Base-by-base conservation (phyloP, 1,139 yeast species). In the Candida sp. region DNA sequence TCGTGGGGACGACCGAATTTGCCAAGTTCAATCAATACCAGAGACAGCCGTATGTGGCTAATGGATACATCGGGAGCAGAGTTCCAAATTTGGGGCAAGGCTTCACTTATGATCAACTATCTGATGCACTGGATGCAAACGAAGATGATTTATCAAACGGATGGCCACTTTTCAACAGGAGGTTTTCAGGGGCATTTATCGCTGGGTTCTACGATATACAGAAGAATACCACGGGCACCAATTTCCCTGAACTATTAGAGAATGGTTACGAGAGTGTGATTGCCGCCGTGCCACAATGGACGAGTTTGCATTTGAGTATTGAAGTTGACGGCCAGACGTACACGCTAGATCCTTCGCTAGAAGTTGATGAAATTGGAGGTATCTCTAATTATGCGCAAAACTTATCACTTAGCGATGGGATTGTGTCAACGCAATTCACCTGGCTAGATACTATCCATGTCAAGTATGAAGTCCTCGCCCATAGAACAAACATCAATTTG, bases 61-160 rank as follows among this genome's bases (percentile, higher is more conserved):
- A 90, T 64, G 96, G 96, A 2, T 89, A 83, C 62, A 81, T 90
- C 53, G 96, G 96, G 2, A 72, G 87, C 28, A 70, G 96, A 46
- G 75, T 90, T 26, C 92, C 96, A n/a, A 87, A 86, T 54, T 71
- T 88, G 53, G 96, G 96, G 4, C 90, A 87, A 54, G 96, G 96
- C 0, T 88, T 85, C 59, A 74, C 91, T 2, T 78, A 74, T 58
- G 96, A 89, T 67, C 73, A 67, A 49, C 47, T 61, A 32, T 47
- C 63, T 1, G 53, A 58, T 42, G 70, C 71, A 27, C 68, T 73
- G 2, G 69, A 67, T 2, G 68, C 69, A 6, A 54, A 58, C 25
- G 59, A 57, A 3, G 76, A 75, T 2, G 81, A 79, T 28, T 69
- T 77, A 12, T 63, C 72, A 34, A 88, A 86, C 62, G 96, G 96